Evolutionary conservation across 495 filamentous ascomycete species (phyloP), one percentile per base, ranked within the genome.

Genomic region (Corynascus novoguineensis): DNA sequence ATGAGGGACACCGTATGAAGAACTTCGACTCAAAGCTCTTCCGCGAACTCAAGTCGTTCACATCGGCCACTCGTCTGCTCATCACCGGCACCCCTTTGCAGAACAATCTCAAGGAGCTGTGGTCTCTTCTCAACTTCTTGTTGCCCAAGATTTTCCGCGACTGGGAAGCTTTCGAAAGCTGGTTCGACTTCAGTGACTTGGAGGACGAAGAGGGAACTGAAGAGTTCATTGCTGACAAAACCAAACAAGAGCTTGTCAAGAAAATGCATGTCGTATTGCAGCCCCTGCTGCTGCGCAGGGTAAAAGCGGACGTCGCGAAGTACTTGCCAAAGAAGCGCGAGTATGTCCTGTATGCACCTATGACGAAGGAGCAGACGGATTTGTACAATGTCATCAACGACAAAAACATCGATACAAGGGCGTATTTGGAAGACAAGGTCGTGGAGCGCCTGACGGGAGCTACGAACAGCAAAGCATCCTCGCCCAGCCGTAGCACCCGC

Each of bases 1-100:
- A 98, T 64, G 93, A 98, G 73, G 93, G 93, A 2, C 93, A 98
- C 68, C 88, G 93, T 6, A 82, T 98, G 76, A 98, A 98, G 75
- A 98, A 98, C 58, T 87, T 95, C 65, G 88, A 98, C 61, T 93
- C 92, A 50, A 87, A 88, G 60, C 81, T 98, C 5, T 93, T 97
- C 61, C 83, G 86, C 44, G 90, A 95, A 56, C 73, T 98, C 0
- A 85, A 91, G 60, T 83, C 85, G 0, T 97, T 97, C 65, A 84
- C 83, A 22, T 96, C 92, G 0, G 88, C 90, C 3, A 96, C 92
- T 55, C 80, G 93, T 45, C 81, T 97, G 0, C 82, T 98, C 2
- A 92, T 98, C 54, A 97, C 93, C 0, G 93, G 93, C 6, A 98
- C 93, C 0, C 93, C 93, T 0, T 71, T 98, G 3, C 93, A 98